Base-by-base conservation (phyloP, 2,329 filamentous ascomycete species). In the Penicillium sp. region DNA sequence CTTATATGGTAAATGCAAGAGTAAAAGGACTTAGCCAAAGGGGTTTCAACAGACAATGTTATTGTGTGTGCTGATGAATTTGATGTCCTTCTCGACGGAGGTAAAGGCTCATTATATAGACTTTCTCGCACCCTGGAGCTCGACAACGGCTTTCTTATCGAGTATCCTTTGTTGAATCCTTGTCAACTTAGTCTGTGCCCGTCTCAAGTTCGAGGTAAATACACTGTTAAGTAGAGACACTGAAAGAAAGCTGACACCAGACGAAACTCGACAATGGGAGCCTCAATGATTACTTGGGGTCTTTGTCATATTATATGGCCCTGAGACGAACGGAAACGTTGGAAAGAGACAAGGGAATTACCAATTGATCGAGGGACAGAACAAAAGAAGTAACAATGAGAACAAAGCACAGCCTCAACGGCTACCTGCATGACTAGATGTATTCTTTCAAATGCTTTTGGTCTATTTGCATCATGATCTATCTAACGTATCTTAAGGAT, bases 401-500 rank as follows among this genome's bases (percentile, higher is more conserved):
- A 43, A 51, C 37, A 45, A 52, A 33, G 39, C 16, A 25, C 21
- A 52, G 16, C 10, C 11, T 21, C 3, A 33, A 6, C 39, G 19
- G 19, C 26, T 29, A 45, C n/a, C 13, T 44, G 26, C 27, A 52
- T 35, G n/a, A 43, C 3, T 26, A 19, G 23, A 42, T 11, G 37
- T 29, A n/a, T 8, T 42, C 19, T 42, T 39, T 39, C n/a, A 39
- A 37, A 13, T n/a, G n/a, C 31, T 37, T 50, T 50, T 39, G 42
- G 33, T 52, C 37, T 33, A 52, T 52, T 44, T 60, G 29, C 19
- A 23, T 14, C 16, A 23, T n/a, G 44, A 42, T 55, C 53, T 55
- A 59, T 51, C 35, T 19, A 43, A 29, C 56, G 49, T 55, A 54
- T 58, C 49, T 39, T 54, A 50, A 45, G 50, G 35, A 19, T 35